These are phyloP conservation scores for Arctium minus DNA, from an alignment of 129 eudicot genomes.

Conservation along the genomic window DNA sequence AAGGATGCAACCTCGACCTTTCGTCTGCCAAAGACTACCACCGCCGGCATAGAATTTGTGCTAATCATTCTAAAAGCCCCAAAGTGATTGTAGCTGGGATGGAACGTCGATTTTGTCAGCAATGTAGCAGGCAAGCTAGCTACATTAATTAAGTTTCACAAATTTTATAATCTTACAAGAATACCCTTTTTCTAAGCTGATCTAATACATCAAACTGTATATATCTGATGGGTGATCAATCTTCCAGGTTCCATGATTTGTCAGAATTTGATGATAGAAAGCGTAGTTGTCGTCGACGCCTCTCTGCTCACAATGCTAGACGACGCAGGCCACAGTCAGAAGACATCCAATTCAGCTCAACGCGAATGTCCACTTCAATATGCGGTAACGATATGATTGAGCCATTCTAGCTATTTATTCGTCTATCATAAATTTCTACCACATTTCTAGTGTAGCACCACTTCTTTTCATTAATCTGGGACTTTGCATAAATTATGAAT, in stretches of 20 bases:
- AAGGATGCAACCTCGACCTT: slow-evolving; percentile 69
- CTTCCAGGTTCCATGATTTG: slow-evolving; percentile 55
- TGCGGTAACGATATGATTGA: slow-evolving; percentile 10
- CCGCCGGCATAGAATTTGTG: slow-evolving; percentile 60
- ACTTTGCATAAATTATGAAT: neutral
- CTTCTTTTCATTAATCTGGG: neutral
- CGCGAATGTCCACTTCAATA: slow-evolving; percentile 31
- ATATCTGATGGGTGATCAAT: neutral
- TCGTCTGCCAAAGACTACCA: slow-evolving; percentile 58
- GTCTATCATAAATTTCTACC: neutral
- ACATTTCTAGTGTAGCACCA: neutral
- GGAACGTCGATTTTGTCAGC: slow-evolving; percentile 78
- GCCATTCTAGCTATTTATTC: neutral
- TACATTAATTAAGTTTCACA: neutral
- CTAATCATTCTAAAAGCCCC: slow-evolving; percentile 63
- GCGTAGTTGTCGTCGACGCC: slow-evolving; percentile 72
- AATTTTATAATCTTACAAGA: neutral
- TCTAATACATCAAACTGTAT: neutral
- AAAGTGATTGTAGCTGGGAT: slow-evolving; percentile 57
- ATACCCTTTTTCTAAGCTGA: neutral
- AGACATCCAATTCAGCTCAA: slow-evolving; percentile 40
- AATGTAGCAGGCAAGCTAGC: slow-evolving; percentile 60
- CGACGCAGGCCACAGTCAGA: slow-evolving; percentile 59
- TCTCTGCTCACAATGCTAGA: slow-evolving; percentile 63
- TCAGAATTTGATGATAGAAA: slow-evolving; percentile 68